Base-by-base conservation (phyloP, 371 early-diverging fungal species). In the Mucor piriformis region DNA sequence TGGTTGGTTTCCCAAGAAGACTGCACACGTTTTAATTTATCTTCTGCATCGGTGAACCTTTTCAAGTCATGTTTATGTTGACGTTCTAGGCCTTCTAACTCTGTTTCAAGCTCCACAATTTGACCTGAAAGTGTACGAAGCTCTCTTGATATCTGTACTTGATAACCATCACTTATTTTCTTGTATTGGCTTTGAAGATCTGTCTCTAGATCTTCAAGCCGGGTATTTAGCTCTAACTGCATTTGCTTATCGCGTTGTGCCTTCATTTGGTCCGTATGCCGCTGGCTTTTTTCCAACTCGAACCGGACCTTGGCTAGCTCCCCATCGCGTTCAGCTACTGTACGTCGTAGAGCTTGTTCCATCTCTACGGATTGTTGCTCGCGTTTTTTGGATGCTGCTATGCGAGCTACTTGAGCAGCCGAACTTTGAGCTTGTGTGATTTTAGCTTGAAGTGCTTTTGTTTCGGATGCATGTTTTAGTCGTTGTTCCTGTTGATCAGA, bases 81-180 rank as follows among this genome's bases (percentile, higher is more conserved):
- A 18, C 63, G 34, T 10, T 60, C 46, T 8, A 56, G 20, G n/a
- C 11, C 43, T 53, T 54, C 54, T 6, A 70, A 40, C 43, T 70
- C 67, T 12, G 20, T 20, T 34, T 70, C 67, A 3, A 70, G 56
- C 16, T 70, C 71, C 2, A 42, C 55, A 0, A 70, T 43, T 23
- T 49, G 53, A 20, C 58, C 42, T 4, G 67, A 20, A 13, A 70
- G 32, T 16, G 52, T 48, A 34, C 71, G 50, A 8, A 55, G n/a
- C 38, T 70, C 71, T 47, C 71, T 32, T 20, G 71, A 34, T 11
- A 53, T 13, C 6, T 66, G 50, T 12, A 70, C 13, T n/a, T 60
- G 55, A 37, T 32, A 56, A 0, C 44, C 43, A 49, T 63, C 57
- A 1, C 32, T 4, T 3, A 53, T 43, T 16, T 52, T 49, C 6